Percentiles rank a stretch among this genome's conserved stretches.
phyloP scores from a whole-genome alignment of 345 rosid genomes.

The Murraya paniculata region DNA sequence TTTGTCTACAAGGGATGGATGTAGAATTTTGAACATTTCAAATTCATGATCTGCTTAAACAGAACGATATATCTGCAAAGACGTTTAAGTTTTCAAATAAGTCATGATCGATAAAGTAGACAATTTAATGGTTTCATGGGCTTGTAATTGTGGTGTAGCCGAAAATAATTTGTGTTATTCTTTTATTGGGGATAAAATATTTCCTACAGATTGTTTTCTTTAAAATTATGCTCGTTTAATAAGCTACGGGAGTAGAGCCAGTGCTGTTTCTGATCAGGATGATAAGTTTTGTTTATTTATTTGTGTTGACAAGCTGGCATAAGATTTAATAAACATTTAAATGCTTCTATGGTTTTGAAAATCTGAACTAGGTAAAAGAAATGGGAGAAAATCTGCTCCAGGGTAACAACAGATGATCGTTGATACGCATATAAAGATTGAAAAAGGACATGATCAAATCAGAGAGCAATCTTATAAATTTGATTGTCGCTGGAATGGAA shows the following conservation, averaged over 20 bases:
- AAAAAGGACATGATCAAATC: neutral
- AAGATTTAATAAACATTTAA: neutral
- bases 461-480: neutral
- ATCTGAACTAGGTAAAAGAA: neutral
- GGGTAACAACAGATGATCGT: neutral
- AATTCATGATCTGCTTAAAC: neutral
- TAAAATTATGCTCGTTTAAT: neutral
- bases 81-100: too few relatives aligned
- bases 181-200: neutral
- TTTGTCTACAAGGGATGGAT: neutral
- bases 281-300: conserved; percentile 1
- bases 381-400: neutral
- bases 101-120: neutral
- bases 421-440: too few relatives aligned
- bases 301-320: neutral
- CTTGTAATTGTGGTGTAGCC: neutral
- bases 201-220: neutral
- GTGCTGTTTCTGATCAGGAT: neutral
- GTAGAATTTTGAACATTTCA: neutral
- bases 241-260: neutral
- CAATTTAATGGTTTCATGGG: neutral
- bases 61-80: too few relatives aligned
- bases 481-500: neutral
- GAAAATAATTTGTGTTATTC: neutral
- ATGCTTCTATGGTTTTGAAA: neutral